phyloP scores from a whole-genome alignment of 345 rosid species.

The Euphorbia tirucalli region DNA sequence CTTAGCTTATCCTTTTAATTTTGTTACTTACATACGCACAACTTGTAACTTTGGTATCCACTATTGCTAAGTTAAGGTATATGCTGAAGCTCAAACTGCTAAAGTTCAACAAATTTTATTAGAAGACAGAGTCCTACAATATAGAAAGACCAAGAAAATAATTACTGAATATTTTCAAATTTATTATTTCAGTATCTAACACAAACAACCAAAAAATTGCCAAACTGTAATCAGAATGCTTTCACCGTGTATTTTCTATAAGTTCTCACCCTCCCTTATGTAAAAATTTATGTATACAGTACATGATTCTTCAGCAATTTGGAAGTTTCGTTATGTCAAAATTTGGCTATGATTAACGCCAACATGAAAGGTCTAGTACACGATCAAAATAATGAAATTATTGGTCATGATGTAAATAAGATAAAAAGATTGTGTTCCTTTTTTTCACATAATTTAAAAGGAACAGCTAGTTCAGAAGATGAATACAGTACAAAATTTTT shows the following conservation, averaged over 20 bases:
- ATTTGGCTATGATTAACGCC: not conserved
- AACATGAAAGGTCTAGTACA: not conserved
- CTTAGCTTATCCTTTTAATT: not conserved
- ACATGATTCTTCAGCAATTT: not conserved
- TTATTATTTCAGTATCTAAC: not conserved
- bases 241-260: not conserved
- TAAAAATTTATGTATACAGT: not conserved
- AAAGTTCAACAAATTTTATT: not conserved
- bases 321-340: not conserved
- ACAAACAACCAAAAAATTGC: not conserved
- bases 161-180: not conserved
- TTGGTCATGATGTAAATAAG: not conserved
- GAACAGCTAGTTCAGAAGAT: not conserved
- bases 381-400: no score
- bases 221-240: not conserved
- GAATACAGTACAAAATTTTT: not conserved
- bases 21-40: not conserved
- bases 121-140: not conserved
- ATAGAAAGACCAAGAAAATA: not conserved
- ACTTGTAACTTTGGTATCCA: not conserved
- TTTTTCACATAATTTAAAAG: not conserved
- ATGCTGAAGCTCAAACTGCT: not conserved
- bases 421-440: not conserved
- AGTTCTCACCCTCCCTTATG: not conserved
- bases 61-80: not conserved